phyloP scores from a whole-genome alignment of 2,329 filamentous ascomycete species.

The Colletotrichum agaves region DNA sequence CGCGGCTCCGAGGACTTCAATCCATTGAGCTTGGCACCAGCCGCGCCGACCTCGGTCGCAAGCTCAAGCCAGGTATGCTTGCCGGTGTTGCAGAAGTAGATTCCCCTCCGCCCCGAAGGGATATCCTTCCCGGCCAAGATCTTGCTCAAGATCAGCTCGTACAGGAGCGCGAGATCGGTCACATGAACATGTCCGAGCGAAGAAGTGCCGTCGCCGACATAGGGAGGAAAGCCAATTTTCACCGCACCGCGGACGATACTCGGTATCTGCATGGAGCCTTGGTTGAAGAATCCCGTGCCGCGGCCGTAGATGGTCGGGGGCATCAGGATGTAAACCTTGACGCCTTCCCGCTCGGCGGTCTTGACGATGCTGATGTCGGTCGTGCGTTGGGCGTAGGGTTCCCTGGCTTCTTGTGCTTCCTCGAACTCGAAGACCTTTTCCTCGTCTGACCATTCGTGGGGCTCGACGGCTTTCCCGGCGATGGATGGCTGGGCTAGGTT shows the following conservation, averaged over 20 bases:
- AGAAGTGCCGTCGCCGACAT: conserved; percentile 50
- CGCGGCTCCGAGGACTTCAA: conserved; percentile 42
- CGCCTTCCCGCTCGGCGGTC: conserved; percentile 48
- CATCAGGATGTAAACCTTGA: conserved; percentile 59
- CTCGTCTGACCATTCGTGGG: conserved; percentile 53
- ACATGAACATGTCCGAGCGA: conserved; percentile 58
- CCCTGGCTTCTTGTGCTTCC: conserved; percentile 47
- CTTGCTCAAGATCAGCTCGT: conserved; percentile 49
- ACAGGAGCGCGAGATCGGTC: conserved; percentile 54
- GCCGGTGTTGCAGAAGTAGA: conserved; percentile 55
- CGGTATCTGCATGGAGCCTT: conserved; percentile 51
- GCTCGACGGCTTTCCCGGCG: conserved; percentile 42
- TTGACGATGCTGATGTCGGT: conserved; percentile 56
- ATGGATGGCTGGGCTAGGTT: conserved; percentile 56
- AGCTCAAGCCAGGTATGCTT: conserved; percentile 53
- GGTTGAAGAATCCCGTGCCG: conserved; percentile 55
- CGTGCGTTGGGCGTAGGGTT: conserved; percentile 55
- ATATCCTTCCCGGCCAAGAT: conserved; percentile 46
- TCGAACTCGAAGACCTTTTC: conserved; percentile 57
- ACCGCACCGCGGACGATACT: conserved; percentile 46
- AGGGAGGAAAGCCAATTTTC: conserved; percentile 37
- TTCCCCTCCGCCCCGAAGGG: conserved; percentile 50
- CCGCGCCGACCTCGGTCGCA: conserved; percentile 48
- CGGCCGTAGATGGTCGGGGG: conserved; percentile 58
- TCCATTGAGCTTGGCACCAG: conserved; percentile 44